Evolutionary conservation across 805 yeast genomes (phyloP).

Genomic region (Torulaspora quercuum): DNA sequence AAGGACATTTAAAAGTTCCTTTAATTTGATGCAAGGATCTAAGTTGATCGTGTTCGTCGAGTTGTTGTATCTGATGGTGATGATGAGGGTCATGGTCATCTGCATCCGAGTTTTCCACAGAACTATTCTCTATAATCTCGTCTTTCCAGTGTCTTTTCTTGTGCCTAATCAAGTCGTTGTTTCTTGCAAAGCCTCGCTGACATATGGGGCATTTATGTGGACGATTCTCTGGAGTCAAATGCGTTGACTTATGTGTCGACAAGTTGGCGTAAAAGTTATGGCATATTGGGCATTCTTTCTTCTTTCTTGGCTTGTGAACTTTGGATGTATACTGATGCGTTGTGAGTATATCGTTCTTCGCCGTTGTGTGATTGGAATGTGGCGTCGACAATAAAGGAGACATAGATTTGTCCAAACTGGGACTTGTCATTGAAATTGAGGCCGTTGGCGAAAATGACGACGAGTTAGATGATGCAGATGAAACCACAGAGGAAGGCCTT

Average conservation of each 20-base stretch:
- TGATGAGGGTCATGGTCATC: slow-evolving; percentile 6
- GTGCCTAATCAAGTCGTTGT: slow-evolving; percentile 83
- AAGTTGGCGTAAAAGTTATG: slow-evolving; percentile 66
- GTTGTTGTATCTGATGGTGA: slow-evolving; percentile 4
- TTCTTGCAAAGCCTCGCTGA: slow-evolving; percentile 79
- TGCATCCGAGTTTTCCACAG: slow-evolving; percentile 10
- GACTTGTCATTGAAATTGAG: slow-evolving; percentile 19
- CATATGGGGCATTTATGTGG: slow-evolving; percentile 80
- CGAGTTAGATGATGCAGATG: slow-evolving; percentile 14
- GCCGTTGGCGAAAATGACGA: slow-evolving; percentile 20
- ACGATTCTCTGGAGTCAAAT: slow-evolving; percentile 62
- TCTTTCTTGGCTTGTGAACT: slow-evolving; percentile 50
- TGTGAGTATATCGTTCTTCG: background rate
- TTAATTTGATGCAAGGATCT: slow-evolving; percentile 31
- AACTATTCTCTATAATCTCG: slow-evolving; percentile 19
- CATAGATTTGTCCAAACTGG: slow-evolving; percentile 7
- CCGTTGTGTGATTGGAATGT: slow-evolving; percentile 1
- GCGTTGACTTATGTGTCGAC: slow-evolving; percentile 81
- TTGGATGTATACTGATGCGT: slow-evolving; percentile 5
- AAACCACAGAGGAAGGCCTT: slow-evolving; percentile 14
- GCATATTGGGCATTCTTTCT: slow-evolving; percentile 71
- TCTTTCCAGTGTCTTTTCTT: slow-evolving; percentile 83
- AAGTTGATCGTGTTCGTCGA: slow-evolving; percentile 25
- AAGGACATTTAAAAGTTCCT: slow-evolving; percentile 73
- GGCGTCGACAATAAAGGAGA: slow-evolving; percentile 6